phyloP scores from a whole-genome alignment of 2,329 filamentous ascomycete species.

The Corynespora cassiicola region DNA sequence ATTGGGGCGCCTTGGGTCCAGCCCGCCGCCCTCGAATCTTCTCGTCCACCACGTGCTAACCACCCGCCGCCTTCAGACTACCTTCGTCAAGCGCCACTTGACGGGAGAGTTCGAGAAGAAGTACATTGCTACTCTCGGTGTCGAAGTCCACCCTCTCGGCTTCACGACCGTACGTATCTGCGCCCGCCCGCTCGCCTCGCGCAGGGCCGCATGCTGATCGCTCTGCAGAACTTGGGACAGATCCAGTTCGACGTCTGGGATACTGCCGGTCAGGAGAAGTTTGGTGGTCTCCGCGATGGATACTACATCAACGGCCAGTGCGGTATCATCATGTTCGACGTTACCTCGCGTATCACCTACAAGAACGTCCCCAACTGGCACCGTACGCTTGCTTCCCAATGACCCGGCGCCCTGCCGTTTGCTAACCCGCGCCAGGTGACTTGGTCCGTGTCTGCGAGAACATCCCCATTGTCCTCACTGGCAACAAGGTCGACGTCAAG shows the following conservation, averaged over 20 bases:
- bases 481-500: conserved; percentile 99
- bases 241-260: conserved; percentile 99
- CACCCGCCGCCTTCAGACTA: conserved; percentile 70
- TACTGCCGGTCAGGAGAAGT: conserved; percentile 99
- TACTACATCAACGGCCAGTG: conserved; percentile 99
- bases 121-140: conserved; percentile 99
- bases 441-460: conserved; percentile 99
- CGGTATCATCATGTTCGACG: conserved; percentile 99
- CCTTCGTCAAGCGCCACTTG: conserved; percentile 99
- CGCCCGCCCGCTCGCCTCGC: conserved; percentile 11
- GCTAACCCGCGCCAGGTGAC: conserved; percentile 69
- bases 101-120: conserved; percentile 99
- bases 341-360: conserved; percentile 99
- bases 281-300: conserved; percentile 97
- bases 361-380: conserved; percentile 99
- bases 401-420: too few species aligned
- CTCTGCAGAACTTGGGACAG: conserved; percentile 78
- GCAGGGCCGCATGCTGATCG: conserved; percentile 25
- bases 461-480: conserved; percentile 96
- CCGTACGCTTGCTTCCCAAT: conserved; percentile 69
- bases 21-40: too few species aligned
- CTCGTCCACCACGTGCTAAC: too few species aligned
- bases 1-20: too few species aligned
- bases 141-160: conserved; percentile 97
- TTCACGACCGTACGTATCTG: conserved; percentile 86